Base-by-base conservation (phyloP, 768 basidiomycete species). In the Scleroderma bovista region DNA sequence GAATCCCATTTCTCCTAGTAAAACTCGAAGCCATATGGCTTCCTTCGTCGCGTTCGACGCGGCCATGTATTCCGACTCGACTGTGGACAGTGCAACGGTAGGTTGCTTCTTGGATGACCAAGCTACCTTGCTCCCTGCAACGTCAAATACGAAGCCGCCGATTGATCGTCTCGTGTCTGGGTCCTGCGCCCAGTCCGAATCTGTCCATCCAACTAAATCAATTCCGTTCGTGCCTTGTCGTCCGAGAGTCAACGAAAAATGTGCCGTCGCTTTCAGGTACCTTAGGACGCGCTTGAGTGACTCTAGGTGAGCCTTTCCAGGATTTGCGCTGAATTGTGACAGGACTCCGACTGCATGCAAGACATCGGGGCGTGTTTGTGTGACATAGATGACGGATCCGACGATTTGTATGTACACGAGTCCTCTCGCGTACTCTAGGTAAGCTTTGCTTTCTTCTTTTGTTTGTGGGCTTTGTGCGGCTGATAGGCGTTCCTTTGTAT, bases 101-200 rank as follows among this genome's bases (percentile, higher is more conserved):
- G 54, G 44, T 57, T 80, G 78, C 43, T 68, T 61, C 51, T 69
- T 66, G 0, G 69, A 71, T 24, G 58, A 60, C 46, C 68, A 72
- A 0, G 16, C 40, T 16, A 42, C 20, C 15, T 42, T 42, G 12
- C 62, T 63, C 1, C 53, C 51, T 24, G 60, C 61, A 1, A 66
- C 48, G 2, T 54, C 43, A 37, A 58, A 65, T 15, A 51, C 41
- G 31, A 64, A 65, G 1, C 57, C 57, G 6, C 58, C 46, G 15
- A 62, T 50, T 32, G 55, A 60, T n/a, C 57, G n/a, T 0, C 59
- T 40, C 1, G 61, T 59, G 23, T 65, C 63, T 4, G 50, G 40
- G 36, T 62, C 63, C 38, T 61, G 61, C 2, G 60, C 66, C 52
- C 60, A 65, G 45, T 64, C 56, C 1, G 26, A 46, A 26, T 46